Evolutionary conservation across 106 monocot species (phyloP), one percentile per base, ranked within the genome.

Genomic region (Iris macrosiphon): DNA sequence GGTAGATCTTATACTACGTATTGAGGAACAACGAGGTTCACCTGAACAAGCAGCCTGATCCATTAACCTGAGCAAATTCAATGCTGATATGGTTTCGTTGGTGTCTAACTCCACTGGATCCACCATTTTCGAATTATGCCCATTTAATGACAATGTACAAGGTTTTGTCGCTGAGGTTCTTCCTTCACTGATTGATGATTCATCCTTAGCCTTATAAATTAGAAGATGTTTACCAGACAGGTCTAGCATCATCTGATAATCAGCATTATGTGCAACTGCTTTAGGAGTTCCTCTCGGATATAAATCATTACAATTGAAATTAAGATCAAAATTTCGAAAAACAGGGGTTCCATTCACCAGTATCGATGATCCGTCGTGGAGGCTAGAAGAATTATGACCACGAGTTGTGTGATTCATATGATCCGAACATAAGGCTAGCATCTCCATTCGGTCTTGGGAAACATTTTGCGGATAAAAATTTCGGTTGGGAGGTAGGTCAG

Each of bases 51-150:
- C 73, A 23, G 79, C 66, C 25, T 65, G 62, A 66, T 88, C 76
- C 80, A 88, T 77, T 16, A 93, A 61, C 42, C 69, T 74, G 40
- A 93, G 87, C 74, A 93, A 78, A 72, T 88, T 76, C 57, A 75
- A 73, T 16, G 87, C 93, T 31, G 93, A 71, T 27, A 81, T 71
- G 17, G 47, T 41, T 17, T 81, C 84, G 18, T 75, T 74, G 18
- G 54, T 57, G 34, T 65, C 59, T 1, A 64, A 8, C 39, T 74
- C 67, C 33, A 39, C 23, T 45, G 61, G 57, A 9, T 31, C 26
- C 18, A 14, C 28, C 26, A 33, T 50, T 33, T 60, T 51, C 15
- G 42, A 51, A 27, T n/a, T n/a, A 31, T 7, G 41, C n/a, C 11
- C 35, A 24, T 72, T 64, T 51, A 49, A 28, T 42, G 28, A 19